phyloP scores from a whole-genome alignment of 768 basidiomycete species.

The Leucocoprinus sp. region DNA sequence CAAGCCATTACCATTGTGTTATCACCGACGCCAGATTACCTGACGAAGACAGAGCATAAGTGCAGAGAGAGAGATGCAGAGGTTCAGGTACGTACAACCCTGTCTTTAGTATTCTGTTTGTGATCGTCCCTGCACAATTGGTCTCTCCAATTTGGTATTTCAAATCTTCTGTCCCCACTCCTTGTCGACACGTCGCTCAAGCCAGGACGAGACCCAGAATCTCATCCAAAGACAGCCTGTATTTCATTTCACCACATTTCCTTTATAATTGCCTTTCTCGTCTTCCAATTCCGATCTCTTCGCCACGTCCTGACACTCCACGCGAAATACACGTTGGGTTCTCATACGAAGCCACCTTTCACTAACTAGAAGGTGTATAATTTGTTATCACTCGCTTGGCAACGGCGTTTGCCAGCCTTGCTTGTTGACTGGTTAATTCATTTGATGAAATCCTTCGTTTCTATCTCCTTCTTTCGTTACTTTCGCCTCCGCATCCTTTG shows the following conservation, averaged over 20 bases:
- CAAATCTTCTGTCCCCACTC: too few species aligned
- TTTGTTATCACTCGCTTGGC: neutral
- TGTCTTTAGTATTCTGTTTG: neutral
- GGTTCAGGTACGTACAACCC: slow-evolving; percentile 7
- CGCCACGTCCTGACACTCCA: slow-evolving; percentile 2
- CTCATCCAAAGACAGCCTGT: neutral
- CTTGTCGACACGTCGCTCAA: slow-evolving; percentile 1
- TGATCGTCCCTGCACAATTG: neutral
- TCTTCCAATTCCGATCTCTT: slow-evolving; percentile 7
- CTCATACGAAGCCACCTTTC: neutral
- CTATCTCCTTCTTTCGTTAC: neutral
- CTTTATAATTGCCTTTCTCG: slow-evolving; percentile 11
- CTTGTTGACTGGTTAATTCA: slow-evolving; percentile 5
- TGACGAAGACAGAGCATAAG: neutral
- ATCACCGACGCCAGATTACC: neutral
- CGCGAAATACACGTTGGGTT: slow-evolving; percentile 9
- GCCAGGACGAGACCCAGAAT: neutral
- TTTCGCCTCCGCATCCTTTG: slow-evolving; percentile 4
- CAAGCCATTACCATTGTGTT: neutral
- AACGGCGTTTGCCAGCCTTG: slow-evolving; percentile 9
- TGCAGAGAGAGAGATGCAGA: slow-evolving; percentile 1
- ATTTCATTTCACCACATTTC: neutral
- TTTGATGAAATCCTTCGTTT: slow-evolving; percentile 8
- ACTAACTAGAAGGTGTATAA: neutral
- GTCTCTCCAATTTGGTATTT: too few species aligned